Evolutionary conservation across 805 yeast species (phyloP).

Genomic region (Clavispora phyllophila): DNA sequence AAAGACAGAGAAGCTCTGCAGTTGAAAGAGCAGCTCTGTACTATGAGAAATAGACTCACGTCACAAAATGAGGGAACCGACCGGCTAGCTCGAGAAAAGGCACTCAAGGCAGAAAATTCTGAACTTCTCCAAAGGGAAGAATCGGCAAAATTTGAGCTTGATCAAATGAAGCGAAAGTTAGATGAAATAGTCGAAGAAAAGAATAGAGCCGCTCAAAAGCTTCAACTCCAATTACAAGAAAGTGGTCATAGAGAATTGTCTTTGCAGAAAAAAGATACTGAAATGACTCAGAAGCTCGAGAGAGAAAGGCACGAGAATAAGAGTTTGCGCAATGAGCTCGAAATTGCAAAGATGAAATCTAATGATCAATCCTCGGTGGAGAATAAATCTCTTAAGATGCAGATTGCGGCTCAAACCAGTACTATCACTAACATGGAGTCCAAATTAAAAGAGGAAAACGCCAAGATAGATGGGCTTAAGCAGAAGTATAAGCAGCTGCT

Average conservation of each 20-base stretch:
- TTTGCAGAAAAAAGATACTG: not conserved
- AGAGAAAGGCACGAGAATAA: not conserved
- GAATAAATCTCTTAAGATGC: not conserved
- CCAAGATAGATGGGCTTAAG: not conserved
- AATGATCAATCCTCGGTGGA: not conserved
- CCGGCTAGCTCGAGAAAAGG: not conserved
- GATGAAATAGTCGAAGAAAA: not conserved
- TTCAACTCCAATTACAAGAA: not conserved
- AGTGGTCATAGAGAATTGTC: not conserved
- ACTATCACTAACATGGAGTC: not conserved
- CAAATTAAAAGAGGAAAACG: not conserved
- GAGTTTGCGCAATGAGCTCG: not conserved
- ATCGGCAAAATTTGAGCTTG: not conserved
- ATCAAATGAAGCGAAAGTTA: not conserved
- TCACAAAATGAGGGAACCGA: not conserved
- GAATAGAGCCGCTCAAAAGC: not conserved
- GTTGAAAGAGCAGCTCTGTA: not conserved
- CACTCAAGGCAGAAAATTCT: not conserved
- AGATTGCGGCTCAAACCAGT: not conserved
- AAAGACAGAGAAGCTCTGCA: not conserved
- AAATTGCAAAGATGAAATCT: not conserved
- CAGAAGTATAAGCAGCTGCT: not conserved
- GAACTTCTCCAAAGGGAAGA: not conserved
- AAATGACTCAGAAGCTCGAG: not conserved
- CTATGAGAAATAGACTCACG: not conserved